Evolutionary conservation across 257 asterid genomes (phyloP).

Genomic region (Lavandula angustifolia): DNA sequence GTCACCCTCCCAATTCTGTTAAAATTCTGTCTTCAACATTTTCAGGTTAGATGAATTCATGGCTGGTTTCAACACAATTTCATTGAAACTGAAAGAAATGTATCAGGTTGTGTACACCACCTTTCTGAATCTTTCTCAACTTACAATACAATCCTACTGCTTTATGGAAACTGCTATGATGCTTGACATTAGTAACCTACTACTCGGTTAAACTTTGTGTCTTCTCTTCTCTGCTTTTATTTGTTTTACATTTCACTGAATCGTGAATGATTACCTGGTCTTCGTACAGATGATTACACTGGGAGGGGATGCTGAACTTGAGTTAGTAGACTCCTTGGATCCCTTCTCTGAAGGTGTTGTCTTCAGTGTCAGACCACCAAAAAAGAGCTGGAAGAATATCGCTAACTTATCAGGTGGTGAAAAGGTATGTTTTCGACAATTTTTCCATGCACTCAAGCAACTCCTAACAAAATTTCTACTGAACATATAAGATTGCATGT

Average conservation of each 20-base stretch:
- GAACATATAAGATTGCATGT: no score
- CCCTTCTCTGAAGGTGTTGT: slow-evolving; percentile 99
- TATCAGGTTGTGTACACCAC: slow-evolving; percentile 67
- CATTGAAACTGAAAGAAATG: slow-evolving; percentile 96
- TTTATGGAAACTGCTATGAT: slow-evolving; percentile 4
- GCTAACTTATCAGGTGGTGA: slow-evolving; percentile 98
- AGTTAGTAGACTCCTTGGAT: slow-evolving; percentile 92
- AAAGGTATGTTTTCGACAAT: slow-evolving; percentile 53
- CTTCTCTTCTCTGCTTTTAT: no score
- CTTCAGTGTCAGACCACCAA: slow-evolving; percentile 96
- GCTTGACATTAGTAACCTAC: not conserved
- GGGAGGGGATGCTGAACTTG: slow-evolving; percentile 99
- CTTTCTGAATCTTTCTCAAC: slow-evolving; percentile 21
- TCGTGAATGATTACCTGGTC: slow-evolving; percentile 6
- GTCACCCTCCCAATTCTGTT: slow-evolving; percentile 14
- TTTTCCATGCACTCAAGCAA: not conserved
- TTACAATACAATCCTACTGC: slow-evolving; percentile 13
- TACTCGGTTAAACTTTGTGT: not conserved
- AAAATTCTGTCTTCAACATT: slow-evolving; percentile 17
- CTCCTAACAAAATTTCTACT: no score
- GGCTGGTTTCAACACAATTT: slow-evolving; percentile 92
- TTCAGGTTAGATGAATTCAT: slow-evolving; percentile 95
- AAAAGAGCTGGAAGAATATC: slow-evolving; percentile 99
- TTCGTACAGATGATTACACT: slow-evolving; percentile 85
- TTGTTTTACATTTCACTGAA: not conserved